Conservation (phyloP, 345 rosid species). For the Acer campestre region DNA sequence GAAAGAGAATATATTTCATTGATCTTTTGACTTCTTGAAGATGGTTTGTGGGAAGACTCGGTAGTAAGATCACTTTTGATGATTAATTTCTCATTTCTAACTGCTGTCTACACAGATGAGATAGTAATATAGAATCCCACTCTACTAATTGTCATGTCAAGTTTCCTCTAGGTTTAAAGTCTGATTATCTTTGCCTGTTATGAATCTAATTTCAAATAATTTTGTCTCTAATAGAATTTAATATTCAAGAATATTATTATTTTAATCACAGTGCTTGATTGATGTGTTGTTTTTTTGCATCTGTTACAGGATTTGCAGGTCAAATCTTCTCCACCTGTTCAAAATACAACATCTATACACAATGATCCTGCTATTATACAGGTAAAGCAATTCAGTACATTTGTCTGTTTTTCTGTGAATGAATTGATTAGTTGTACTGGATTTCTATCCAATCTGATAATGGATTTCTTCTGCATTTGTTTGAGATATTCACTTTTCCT, state of each 20-base stretch:
- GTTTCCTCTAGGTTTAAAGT: background rate
- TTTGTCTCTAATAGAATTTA: background rate
- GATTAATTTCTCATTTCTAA: background rate
- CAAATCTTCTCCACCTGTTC: conserved; percentile 40
- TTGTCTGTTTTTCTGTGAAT: conserved; percentile 12
- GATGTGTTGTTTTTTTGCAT: background rate
- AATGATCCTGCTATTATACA: conserved; percentile 45
- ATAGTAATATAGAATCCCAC: background rate
- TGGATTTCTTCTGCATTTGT: background rate
- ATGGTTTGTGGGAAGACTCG: background rate
- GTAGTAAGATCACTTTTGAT: background rate
- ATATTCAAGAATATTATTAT: background rate
- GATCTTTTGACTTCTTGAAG: background rate
- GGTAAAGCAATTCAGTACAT: conserved; percentile 19
- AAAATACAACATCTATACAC: conserved; percentile 27
- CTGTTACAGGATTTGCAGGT: conserved; percentile 42
- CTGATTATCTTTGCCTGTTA: background rate
- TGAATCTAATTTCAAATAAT: background rate
- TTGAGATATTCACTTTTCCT: background rate
- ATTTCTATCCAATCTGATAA: background rate
- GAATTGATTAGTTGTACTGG: background rate
- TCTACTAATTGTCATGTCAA: background rate
- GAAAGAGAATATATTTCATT: background rate
- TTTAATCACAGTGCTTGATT: background rate
- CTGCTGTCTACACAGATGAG: background rate